Evolutionary conservation across 208 protist species (phyloP).

Genomic region (Crithidia fasciculata): DNA sequence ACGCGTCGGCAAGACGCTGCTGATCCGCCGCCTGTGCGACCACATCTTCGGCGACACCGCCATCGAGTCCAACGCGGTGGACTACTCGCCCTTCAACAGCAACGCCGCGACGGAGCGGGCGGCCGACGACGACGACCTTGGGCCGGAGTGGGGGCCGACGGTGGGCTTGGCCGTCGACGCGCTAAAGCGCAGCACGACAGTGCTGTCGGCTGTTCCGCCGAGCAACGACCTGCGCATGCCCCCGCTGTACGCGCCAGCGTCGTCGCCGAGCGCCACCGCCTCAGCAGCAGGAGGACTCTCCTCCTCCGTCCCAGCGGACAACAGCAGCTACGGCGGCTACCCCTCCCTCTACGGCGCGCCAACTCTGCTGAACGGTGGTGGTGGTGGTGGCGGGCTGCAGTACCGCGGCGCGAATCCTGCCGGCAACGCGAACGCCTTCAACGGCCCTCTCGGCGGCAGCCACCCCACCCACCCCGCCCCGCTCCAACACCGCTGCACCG

Average conservation of each 20-base stretch:
- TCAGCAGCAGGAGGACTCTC: not conserved
- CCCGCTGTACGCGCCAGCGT: conserved; percentile 1
- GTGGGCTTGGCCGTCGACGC: conserved; percentile 62
- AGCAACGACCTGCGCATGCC: conserved; percentile 4
- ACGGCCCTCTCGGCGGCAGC: not conserved
- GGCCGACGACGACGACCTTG: conserved; percentile 29
- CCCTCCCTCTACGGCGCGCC: conserved; percentile 11
- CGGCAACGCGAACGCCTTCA: not conserved
- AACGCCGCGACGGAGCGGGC: not conserved
- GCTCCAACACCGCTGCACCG: not conserved
- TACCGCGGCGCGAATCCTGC: conserved; percentile 5
- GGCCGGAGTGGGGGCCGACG: conserved; percentile 49
- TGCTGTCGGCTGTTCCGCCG: not conserved
- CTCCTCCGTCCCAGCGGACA: not conserved
- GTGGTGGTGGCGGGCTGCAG: conserved; percentile 10
- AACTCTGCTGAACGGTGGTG: too few relatives aligned
- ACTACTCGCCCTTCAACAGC: conserved; percentile 7
- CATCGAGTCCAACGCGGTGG: conserved; percentile 4
- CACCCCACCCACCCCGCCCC: not conserved
- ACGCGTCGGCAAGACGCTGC: conserved; percentile 82
- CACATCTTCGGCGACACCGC: conserved; percentile 39
- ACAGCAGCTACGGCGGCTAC: conserved; percentile 8
- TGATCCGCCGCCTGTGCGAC: conserved; percentile 69
- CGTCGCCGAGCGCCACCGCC: not conserved
- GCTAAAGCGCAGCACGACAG: conserved; percentile 41